A percentile compares a stretch with the other conserved stretches of the same genome.
These are phyloP conservation scores for Colletotrichum trifolii DNA, from an alignment of 2,329 filamentous ascomycete species.

Conservation along the genomic window DNA sequence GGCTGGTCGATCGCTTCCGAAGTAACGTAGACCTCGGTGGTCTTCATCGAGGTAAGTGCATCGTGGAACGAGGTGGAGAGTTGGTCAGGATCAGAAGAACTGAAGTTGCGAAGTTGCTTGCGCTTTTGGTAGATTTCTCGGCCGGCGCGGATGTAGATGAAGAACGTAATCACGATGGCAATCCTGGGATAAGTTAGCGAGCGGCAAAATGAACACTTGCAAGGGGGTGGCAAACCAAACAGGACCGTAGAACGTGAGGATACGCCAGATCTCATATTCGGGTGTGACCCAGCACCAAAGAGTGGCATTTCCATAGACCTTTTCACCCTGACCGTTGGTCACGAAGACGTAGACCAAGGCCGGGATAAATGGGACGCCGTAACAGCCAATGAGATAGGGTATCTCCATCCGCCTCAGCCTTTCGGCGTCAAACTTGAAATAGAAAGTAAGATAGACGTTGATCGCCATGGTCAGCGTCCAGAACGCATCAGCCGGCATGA, in stretches of 20 bases:
- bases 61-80: conserved; percentile 52
- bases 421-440: conserved; percentile 74
- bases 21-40: conserved; percentile 73
- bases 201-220: conserved; percentile 18
- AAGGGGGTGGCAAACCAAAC: conserved; percentile 65
- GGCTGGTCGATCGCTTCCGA: conserved; percentile 55
- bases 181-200: conserved; percentile 56
- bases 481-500: conserved; percentile 79
- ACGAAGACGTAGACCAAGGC: conserved; percentile 76
- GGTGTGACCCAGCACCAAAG: conserved; percentile 84
- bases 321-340: conserved; percentile 58
- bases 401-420: conserved; percentile 75
- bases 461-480: conserved; percentile 86
- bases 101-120: conserved; percentile 68
- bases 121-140: conserved; percentile 75
- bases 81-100: conserved; percentile 56
- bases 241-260: conserved; percentile 79
- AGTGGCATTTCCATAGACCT: conserved; percentile 78
- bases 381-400: conserved; percentile 76
- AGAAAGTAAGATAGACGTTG: conserved; percentile 87
- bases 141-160: conserved; percentile 75
- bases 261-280: conserved; percentile 77
- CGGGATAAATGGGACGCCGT: conserved; percentile 78
- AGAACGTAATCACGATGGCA: conserved; percentile 68
- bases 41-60: conserved; percentile 61